Conservation (phyloP, 257 asterid species). For the Nicotiana otophora region DNA sequence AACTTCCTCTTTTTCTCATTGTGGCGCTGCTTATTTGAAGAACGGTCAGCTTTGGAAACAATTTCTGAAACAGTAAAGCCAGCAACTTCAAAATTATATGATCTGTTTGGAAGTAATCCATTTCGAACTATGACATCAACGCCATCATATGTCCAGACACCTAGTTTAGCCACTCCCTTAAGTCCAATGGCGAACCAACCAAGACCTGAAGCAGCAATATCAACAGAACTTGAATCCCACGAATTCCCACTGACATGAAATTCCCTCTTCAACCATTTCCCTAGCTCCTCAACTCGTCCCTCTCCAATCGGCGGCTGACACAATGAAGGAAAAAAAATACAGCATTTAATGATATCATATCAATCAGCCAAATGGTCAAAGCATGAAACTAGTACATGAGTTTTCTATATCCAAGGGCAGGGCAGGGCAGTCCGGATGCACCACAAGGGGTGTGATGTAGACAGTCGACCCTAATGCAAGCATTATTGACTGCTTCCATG, state of each 20-base stretch:
- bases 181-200: constrained; percentile 91
- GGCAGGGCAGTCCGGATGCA: no score
- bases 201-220: constrained; percentile 75
- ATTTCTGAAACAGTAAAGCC: constrained; percentile 80
- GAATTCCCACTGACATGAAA: constrained; percentile 41
- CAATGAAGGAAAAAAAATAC: neutral
- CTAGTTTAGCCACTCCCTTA: constrained; percentile 61
- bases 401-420: no score
- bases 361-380: neutral
- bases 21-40: constrained; percentile 33
- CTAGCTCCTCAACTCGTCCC: constrained; percentile 57
- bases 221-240: constrained; percentile 72
- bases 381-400: neutral
- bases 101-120: constrained; percentile 69
- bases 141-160: constrained; percentile 82
- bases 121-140: constrained; percentile 50
- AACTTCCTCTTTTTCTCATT: constrained; percentile 34
- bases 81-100: constrained; percentile 56
- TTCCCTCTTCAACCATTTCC: constrained; percentile 72
- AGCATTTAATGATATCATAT: neutral
- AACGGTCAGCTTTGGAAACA: constrained; percentile 66
- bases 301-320: constrained; percentile 88
- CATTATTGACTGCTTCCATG: no score
- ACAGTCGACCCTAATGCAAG: no score
- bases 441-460: no score